Base-by-base conservation (phyloP, 208 protist species). In the Novymonas esmeraldas region DNA sequence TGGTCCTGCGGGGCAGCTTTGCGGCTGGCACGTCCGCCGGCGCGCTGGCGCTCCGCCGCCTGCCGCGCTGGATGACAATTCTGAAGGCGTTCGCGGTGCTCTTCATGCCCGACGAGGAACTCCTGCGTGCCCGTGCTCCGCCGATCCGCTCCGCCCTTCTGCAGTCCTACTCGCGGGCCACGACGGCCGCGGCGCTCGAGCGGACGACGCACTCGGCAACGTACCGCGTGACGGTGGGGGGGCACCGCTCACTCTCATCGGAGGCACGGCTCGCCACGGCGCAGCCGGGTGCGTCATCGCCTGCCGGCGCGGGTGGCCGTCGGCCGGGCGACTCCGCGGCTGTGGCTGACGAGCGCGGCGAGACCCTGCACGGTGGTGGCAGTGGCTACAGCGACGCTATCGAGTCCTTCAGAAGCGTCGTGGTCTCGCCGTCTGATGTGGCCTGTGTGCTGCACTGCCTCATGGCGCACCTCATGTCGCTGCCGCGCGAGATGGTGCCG, bases 1-100 rank as follows among this genome's bases (percentile, higher is more conserved):
- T 92, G n/a, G 79, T 92, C 5, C 36, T 94, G 3, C 84, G 79
- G 11, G 79, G 88, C 24, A 87, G 84, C 71, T 81, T 82, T 54
- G 42, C 48, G 16, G 26, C 39, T 0, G 57, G 60, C 29, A 52
- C 77, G 36, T 50, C 76, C 6, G 70, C 79, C 14, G 75, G 76
- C 4, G 54, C 67, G 1, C 50, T 75, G 22, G 67, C 91, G 11
- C 50, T 91, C 49, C 78, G 80, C 9, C 76, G 76, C 22, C 58
- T 85, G 6, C 67, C 84, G 9, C 29, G 69, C 20, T 78, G 76
- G 57, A 54, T 60, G 18, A 65, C 64, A 1, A 31, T 95, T 16
- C 58, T 95, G 24, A 70, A 76, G 44, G 82, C 77, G 13, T 74
- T 78, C 1, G 87, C 91, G 6, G 56, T 93, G 2, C 81, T 96